phyloP scores from a whole-genome alignment of 148 eudicot species.

The Rheum nobile region DNA sequence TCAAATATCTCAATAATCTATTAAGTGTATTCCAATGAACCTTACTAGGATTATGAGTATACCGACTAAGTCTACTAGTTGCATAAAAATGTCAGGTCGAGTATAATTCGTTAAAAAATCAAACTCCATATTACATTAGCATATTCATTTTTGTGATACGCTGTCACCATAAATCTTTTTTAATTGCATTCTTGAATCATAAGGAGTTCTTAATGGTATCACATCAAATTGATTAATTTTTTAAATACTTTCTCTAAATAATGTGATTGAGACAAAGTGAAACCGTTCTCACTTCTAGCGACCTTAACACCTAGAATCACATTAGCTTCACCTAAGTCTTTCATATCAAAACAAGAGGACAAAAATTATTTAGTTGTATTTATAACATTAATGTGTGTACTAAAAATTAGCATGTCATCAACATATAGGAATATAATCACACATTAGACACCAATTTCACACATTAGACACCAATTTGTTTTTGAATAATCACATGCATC shows the following conservation, averaged over 20 bases:
- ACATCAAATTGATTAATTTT: not conserved
- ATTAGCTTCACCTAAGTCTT: too few species aligned
- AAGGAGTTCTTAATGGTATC: not conserved
- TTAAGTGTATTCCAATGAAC: too few species aligned
- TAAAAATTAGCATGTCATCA: too few species aligned
- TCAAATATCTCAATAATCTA: conserved; percentile 4
- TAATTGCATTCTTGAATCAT: not conserved
- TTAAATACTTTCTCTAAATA: not conserved
- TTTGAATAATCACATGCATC: not conserved
- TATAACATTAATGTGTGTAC: too few species aligned
- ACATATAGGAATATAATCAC: not conserved
- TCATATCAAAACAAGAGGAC: too few species aligned
- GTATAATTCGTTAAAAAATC: not conserved
- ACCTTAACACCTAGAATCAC: too few species aligned
- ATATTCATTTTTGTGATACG: not conserved
- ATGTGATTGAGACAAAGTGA: not conserved
- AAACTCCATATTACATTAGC: not conserved
- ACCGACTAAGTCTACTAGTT: too few species aligned
- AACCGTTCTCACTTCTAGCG: too few species aligned
- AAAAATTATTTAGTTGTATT: too few species aligned
- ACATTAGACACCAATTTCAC: not conserved
- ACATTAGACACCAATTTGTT: too few species aligned
- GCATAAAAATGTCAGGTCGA: not conserved
- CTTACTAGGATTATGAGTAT: too few species aligned
- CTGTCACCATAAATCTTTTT: not conserved